Evolutionary conservation across 2,329 filamentous ascomycete species (phyloP), one percentile per base, ranked within the genome.

Genomic region (Parasarocladium wereldwijsianum): DNA sequence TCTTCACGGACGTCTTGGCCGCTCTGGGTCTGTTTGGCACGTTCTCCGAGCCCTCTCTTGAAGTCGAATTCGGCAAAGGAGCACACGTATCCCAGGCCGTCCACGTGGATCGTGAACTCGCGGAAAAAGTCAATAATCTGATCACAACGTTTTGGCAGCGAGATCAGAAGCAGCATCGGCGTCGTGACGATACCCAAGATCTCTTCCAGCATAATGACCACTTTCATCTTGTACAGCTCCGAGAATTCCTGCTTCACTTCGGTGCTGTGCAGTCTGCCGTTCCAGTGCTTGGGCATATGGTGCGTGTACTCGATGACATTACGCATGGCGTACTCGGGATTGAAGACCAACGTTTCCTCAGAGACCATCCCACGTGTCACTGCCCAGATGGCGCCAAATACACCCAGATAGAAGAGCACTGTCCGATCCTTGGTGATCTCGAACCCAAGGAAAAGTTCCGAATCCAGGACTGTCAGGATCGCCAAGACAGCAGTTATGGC

Each of bases 31-130:
- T 49, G 48, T 11, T 52, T 52, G 30, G 51, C 56, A 4, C 49
- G 49, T 16, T 58, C 57, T 10, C 56, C 58, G 14, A 76, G 64
- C 15, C 76, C 80, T 49, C 85, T 87, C 52, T 93, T 86, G 57
- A 96, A 96, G 38, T 94, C 83, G 44, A 98, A 98, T 20, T 93
- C 84, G 3, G 90, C 90, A 55, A 94, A 96, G 1, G 87, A 94
- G 53, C 90, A 98, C 8, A 96, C 84, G 40, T 94, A 87, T 14
- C 90, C 90, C 20, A 98, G 67, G 0, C 90, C 90, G 46, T 98
- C 90, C 11, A 98, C 87, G 42, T 98, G 86, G 14, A 98, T 76
- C 0, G 90, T 96, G 42, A 96, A 94, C 49, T 98, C 90, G 22
- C 90, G 76, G 60, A 98, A 96, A 54, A 98, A 98, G 54, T 98